phyloP scores from a whole-genome alignment of 2,329 filamentous ascomycete genomes.

The Exophiala phaeomuriformis region DNA sequence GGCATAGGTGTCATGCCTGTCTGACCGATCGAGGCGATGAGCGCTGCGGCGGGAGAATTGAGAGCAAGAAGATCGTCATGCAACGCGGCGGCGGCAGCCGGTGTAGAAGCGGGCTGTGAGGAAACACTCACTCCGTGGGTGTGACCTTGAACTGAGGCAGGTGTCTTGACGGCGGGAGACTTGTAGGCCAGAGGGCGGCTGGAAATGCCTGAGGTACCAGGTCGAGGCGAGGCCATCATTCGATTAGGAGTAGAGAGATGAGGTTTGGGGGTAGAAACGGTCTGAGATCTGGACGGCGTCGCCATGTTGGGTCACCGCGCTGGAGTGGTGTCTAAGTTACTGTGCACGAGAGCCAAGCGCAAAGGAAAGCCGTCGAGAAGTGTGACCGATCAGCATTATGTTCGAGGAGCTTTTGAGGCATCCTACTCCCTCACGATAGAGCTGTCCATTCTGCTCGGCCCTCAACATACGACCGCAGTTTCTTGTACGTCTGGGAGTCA shows the following conservation, averaged over 20 bases:
- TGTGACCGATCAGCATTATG: too few species aligned
- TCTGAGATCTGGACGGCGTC: conserved; percentile 34
- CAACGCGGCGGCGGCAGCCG: conserved; percentile 33
- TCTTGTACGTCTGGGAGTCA: too few species aligned
- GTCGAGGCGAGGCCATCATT: conserved; percentile 40
- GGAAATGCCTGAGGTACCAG: conserved; percentile 35
- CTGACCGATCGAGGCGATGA: conserved; percentile 25
- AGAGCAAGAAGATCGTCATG: conserved; percentile 39
- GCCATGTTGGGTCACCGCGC: conserved; percentile 31
- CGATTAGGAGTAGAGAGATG: conserved; percentile 40
- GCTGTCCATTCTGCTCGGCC: too few species aligned
- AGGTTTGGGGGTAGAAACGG: conserved; percentile 31
- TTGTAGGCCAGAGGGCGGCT: conserved; percentile 37
- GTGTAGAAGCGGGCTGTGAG: conserved; percentile 39
- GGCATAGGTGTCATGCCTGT: conserved; percentile 24
- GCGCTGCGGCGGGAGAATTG: conserved; percentile 41
- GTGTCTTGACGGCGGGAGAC: conserved; percentile 40
- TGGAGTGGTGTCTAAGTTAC: too few species aligned
- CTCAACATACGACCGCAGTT: too few species aligned
- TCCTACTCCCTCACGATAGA: too few species aligned
- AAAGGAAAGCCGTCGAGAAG: too few species aligned
- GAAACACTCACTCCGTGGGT: conserved; percentile 33
- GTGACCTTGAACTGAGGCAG: conserved; percentile 34
- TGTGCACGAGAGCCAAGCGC: too few species aligned
- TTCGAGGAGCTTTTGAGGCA: too few species aligned